Conservation (phyloP, 2,329 filamentous ascomycete genomes). For the Rosellinia necatrix region DNA sequence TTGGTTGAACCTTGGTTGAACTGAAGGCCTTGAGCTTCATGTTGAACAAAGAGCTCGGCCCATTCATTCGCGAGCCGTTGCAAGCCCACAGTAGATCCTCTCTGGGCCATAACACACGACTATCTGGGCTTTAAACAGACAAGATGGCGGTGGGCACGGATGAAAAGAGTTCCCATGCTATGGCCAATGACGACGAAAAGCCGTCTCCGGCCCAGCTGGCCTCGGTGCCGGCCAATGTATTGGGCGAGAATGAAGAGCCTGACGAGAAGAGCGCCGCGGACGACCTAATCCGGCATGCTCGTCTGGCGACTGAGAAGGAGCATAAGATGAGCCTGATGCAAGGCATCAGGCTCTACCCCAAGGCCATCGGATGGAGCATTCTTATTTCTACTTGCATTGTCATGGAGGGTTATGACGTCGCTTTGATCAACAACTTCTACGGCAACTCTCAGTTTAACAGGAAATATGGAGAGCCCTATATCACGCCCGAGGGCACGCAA, state of each 20-base stretch:
- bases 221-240: slow-evolving; percentile 4
- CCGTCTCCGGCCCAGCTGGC: slow-evolving; percentile 20
- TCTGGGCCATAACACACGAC: slow-evolving; percentile 1
- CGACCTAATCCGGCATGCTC: slow-evolving; percentile 51
- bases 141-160: slow-evolving; percentile 23
- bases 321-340: slow-evolving; percentile 74
- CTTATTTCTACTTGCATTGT: slow-evolving; percentile 88
- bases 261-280: slow-evolving; percentile 33
- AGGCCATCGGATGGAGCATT: slow-evolving; percentile 82
- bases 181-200: slow-evolving; percentile 20
- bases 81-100: slow-evolving; percentile 22
- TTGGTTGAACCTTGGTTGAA: slow-evolving; percentile 3
- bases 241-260: slow-evolving; percentile 16
- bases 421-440: slow-evolving; percentile 80
- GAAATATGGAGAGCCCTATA: slow-evolving; percentile 58
- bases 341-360: slow-evolving; percentile 81
- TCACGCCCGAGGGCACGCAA: slow-evolving; percentile 43
- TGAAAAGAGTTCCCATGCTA: slow-evolving; percentile 18
- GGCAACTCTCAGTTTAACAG: slow-evolving; percentile 61
- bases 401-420: slow-evolving; percentile 90
- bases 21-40: background rate
- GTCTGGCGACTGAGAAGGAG: slow-evolving; percentile 62
- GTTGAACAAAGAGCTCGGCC: background rate
- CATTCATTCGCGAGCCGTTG: background rate
- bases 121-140: slow-evolving; percentile 15